Evolutionary conservation across 179 eudicot genomes (phyloP), one percentile per base, ranked within the genome.

Genomic region (Vitellaria paradoxa): DNA sequence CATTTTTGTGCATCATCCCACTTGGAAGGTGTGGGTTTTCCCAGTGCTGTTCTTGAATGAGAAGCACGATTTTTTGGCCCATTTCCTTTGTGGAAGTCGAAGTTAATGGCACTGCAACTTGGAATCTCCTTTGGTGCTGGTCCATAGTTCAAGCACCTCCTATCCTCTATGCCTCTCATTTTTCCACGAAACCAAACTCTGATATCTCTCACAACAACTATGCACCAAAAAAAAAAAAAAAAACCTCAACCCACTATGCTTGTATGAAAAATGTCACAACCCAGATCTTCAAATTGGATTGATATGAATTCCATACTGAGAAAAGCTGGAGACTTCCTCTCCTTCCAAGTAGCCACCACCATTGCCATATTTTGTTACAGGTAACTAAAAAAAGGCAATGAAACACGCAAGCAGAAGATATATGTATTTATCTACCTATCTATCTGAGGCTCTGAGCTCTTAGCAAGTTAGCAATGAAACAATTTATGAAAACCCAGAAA

Each of bases 1-100:
- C 98, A 94, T 78, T 94, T 94, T n/a, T 94, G 98, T 23, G 98
- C 98, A 78, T 94, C 98, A 81, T 94, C 98, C 98, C 98, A 94
- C 61, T 94, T 94, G 20, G 97, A 94, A 18, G 98, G 98, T 21
- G 97, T 87, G 12, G 97, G 93, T 72, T 94, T 94, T 4, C 98
- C 98, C 50, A 94, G 77, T 7, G 92, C 82, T 23, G 91, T 89
- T 74, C 95, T 85, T 67, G 88, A 87, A 47, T 89, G 91, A 57
- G 87, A 70, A 45, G 76, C 70, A 15, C 86, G 86, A 13, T 30
- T 30, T 30, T 73, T 83, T 37, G 72, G n/a, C 37, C 87, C 90
- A 78, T 82, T 86, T 65, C 85, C 89, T 81, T 86, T 88, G 72
- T 91, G 97, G 63, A 92, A 94, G 88, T 92, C 97, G 73, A 88